These are phyloP conservation scores for Xylariaceae sp. DNA, from an alignment of 2,329 filamentous ascomycete species.

Conservation along the genomic window DNA sequence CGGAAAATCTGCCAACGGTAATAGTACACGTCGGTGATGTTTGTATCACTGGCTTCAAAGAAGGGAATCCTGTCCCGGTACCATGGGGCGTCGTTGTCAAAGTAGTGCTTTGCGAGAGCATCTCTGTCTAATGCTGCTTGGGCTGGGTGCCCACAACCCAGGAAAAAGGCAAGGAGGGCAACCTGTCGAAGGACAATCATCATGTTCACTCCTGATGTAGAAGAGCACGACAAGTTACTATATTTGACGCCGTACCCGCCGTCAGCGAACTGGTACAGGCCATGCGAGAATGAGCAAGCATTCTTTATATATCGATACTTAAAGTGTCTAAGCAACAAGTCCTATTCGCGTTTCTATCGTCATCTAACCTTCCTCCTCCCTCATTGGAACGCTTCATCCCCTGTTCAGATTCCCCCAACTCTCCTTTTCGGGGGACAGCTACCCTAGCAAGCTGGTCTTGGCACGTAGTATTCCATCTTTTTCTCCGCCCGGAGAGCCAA, in stretches of 20 bases:
- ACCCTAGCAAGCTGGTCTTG: neutral
- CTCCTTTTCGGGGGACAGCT: neutral
- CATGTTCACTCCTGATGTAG: neutral
- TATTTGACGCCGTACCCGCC: neutral
- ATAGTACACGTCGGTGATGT: slow-evolving; percentile 24
- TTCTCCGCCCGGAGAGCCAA: neutral
- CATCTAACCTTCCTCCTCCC: neutral
- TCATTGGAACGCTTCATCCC: neutral
- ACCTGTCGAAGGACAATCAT: neutral
- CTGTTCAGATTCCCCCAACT: neutral
- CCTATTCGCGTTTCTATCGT: neutral
- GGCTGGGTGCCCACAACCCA: neutral
- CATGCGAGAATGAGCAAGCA: neutral
- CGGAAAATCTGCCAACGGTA: slow-evolving; percentile 25
- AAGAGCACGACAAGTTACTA: neutral
- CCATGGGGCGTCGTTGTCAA: slow-evolving; percentile 24
- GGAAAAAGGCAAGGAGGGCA: neutral
- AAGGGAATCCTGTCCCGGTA: slow-evolving; percentile 25
- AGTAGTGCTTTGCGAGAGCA: slow-evolving; percentile 18
- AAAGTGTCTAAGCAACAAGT: neutral
- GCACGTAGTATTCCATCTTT: neutral
- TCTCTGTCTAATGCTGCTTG: slow-evolving; percentile 3
- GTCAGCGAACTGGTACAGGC: neutral
- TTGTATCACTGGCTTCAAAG: slow-evolving; percentile 18
- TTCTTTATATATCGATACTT: neutral